Evolutionary conservation across 441 rosid genomes (phyloP).

Genomic region (Populus hybrid): DNA sequence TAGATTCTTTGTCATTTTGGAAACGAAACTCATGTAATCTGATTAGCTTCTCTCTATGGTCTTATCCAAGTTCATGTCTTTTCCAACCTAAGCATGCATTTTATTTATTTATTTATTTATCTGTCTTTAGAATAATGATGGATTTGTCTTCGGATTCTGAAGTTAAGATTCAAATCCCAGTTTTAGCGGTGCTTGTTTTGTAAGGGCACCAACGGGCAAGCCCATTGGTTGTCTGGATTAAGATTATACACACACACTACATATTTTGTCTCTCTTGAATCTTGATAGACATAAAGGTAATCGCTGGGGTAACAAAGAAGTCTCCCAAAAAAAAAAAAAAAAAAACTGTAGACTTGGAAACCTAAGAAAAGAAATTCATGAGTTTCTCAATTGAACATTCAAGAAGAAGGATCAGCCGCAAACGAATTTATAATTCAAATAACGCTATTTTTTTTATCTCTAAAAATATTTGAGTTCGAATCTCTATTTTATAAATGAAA

Average conservation of each 20-base stretch:
- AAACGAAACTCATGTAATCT: not conserved
- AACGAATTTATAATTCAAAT: no score
- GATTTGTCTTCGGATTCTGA: not conserved
- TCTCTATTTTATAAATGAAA: no score
- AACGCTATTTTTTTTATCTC: no score
- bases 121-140: not conserved
- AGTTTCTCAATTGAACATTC: not conserved
- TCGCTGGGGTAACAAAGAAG: not conserved
- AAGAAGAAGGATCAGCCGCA: not conserved
- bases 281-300: not conserved
- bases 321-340: not conserved
- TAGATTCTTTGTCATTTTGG: not conserved
- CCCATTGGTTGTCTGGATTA: not conserved
- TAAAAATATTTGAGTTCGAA: no score
- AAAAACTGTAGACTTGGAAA: not conserved
- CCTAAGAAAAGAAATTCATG: not conserved
- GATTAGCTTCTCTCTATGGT: not conserved
- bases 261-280: not conserved
- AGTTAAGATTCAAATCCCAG: not conserved
- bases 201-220: not conserved
- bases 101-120: not conserved
- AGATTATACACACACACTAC: no score
- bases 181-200: no score
- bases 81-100: not conserved
- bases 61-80: not conserved